Evolutionary conservation across 2,329 filamentous ascomycete genomes (phyloP), one percentile per base, ranked within the genome.

Genomic region (Lachnellula occidentalis): DNA sequence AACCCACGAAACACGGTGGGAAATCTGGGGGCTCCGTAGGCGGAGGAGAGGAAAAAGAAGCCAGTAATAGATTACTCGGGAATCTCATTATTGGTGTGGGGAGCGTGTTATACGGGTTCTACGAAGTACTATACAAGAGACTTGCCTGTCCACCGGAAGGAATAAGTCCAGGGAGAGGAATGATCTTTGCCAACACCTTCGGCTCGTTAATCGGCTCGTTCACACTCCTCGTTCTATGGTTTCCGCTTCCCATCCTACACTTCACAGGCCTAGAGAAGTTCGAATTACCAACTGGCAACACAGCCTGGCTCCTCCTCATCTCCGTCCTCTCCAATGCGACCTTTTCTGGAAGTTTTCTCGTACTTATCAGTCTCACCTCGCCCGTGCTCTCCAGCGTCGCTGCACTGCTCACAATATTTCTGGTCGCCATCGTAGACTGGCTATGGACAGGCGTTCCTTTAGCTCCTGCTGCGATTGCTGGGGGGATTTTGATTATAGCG

Each of bases 41-140:
- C 51, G 73, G 72, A 39, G 69, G 65, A 57, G 64, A 64, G 27
- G 73, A 73, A 4, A 67, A 75, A n/a, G 78, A 81, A 55, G 82
- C 83, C 0, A 79, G 80, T 45, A 86, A 86, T 61, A 81, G 91
- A 17, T 80, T 92, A 12, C 70, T 92, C 1, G 94, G 94, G 6
- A 99, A 99, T 68, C 73, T 97, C 39, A 82, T 99, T 64, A 99
- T 99, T 64, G 92, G 92, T 36, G 73, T 90, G 22, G 94, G 94
- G 9, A 94, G 88, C 61, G 85, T 99, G 6, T 79, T 99, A 17
- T 99, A 99, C 70, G 94, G 94, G 1, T 85, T 99, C 47, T 99
- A 99, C 72, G 94, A 99, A 72, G 94, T 99, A 5, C 72, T 99
- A 39, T 99, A 99, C 76, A 99, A 99, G 77, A 85, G 86, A 56